Percentiles rank a stretch among this genome's conserved stretches.
phyloP scores from a whole-genome alignment of 192 early-diverging fungal species.

The Backusella parvicylindrica region DNA sequence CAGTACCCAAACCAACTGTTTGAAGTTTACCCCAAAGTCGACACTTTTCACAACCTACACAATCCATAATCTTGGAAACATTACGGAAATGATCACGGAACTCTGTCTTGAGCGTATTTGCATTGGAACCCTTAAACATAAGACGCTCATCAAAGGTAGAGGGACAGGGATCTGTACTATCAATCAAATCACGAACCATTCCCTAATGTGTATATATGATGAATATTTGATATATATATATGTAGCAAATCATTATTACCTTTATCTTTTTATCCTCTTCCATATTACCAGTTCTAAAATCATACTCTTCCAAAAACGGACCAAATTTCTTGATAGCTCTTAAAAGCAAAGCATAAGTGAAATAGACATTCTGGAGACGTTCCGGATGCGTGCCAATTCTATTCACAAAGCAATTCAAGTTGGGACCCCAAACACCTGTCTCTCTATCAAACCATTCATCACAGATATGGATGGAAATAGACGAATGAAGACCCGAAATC shows the following conservation, averaged over 20 bases:
- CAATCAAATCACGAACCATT: constrained; percentile 58
- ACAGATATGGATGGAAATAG: constrained; percentile 99
- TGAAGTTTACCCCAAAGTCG: constrained; percentile 98
- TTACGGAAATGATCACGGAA: constrained; percentile 94
- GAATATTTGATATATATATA: background rate
- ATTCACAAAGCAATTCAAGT: constrained; percentile 86
- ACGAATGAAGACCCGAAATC: constrained; percentile 87
- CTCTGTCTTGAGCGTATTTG: constrained; percentile 69
- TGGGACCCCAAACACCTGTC: constrained; percentile 84
- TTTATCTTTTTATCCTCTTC: constrained; percentile 51
- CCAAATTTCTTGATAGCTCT: constrained; percentile 85
- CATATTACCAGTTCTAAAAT: constrained; percentile 67
- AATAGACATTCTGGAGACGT: constrained; percentile 94
- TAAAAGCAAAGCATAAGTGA: constrained; percentile 84
- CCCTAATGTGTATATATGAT: background rate
- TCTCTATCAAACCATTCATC: constrained; percentile 87
- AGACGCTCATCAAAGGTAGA: constrained; percentile 87
- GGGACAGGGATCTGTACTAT: constrained; percentile 54
- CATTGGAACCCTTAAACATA: constrained; percentile 71
- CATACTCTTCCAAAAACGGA: constrained; percentile 67
- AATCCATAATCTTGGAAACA: constrained; percentile 98
- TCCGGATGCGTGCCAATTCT: constrained; percentile 89
- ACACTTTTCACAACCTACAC: constrained; percentile 99
- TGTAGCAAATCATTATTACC: constrained; percentile 9
- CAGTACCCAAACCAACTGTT: constrained; percentile 89